phyloP scores from a whole-genome alignment of 2,329 filamentous ascomycete species.

The Huntiella omanensis region DNA sequence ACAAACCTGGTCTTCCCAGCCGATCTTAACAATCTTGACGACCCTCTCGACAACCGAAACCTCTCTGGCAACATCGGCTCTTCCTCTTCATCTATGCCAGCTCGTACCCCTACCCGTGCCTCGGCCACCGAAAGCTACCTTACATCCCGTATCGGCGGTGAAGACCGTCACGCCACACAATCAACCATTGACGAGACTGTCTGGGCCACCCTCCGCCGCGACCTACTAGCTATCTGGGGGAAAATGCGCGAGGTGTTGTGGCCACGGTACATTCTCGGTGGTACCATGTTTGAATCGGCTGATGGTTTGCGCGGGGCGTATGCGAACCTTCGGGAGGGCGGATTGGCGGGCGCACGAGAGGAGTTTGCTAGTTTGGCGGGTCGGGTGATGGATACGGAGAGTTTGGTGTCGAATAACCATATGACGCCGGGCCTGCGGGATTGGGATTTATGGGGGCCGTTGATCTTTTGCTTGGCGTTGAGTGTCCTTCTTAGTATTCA shows the following conservation, averaged over 20 bases:
- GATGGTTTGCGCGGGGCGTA: conserved; percentile 40
- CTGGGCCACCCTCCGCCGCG: conserved; percentile 89
- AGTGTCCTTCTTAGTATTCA: conserved; percentile 75
- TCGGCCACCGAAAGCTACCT: conserved; percentile 58
- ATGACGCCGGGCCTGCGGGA: conserved; percentile 86
- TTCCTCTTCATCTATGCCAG: conserved; percentile 29
- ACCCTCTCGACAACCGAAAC: conserved; percentile 63
- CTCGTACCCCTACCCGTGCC: conserved; percentile 14
- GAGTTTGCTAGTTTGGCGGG: conserved; percentile 43
- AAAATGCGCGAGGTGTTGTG: conserved; percentile 97
- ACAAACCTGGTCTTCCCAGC: conserved; percentile 27
- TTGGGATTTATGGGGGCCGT: conserved; percentile 96
- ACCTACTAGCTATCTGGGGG: conserved; percentile 84
- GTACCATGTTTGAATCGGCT: conserved; percentile 41
- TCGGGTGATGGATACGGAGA: conserved; percentile 44
- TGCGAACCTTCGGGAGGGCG: conserved; percentile 39
- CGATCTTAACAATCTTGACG: conserved; percentile 82
- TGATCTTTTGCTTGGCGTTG: conserved; percentile 82
- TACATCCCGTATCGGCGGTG: conserved; percentile 75
- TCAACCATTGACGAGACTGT: conserved; percentile 96
- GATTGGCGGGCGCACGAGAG: conserved; percentile 39
- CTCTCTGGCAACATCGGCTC: conserved; percentile 69
- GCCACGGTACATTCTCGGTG: conserved; percentile 75
- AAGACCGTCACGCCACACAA: conserved; percentile 72
- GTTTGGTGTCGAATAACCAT: conserved; percentile 38